Evolutionary conservation across 352 stramenopile genomes (phyloP).

Genomic region (Halophytophthora polymorphica): DNA sequence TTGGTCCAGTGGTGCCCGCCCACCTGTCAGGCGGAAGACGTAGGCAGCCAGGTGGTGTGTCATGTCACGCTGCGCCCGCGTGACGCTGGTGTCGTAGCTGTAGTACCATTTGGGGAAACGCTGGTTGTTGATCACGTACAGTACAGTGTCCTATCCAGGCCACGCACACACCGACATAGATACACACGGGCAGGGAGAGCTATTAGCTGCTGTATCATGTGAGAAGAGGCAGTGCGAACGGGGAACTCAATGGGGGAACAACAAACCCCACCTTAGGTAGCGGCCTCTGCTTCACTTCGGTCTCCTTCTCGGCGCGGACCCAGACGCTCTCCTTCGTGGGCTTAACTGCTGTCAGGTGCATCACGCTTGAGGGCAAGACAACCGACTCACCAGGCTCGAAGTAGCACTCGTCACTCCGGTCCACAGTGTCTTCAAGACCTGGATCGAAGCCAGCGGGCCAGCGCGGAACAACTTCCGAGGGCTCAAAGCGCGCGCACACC

Average conservation of each 20-base stretch:
- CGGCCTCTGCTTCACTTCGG: constrained; percentile 15
- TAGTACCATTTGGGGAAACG: constrained; percentile 31
- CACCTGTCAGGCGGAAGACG: constrained; percentile 13
- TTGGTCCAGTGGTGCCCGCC: background rate
- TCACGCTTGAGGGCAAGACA: background rate
- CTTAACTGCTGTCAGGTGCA: background rate
- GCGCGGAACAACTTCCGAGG: constrained; percentile 5
- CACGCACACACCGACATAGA: background rate
- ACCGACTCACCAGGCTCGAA: constrained; percentile 3
- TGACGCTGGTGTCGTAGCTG: constrained; percentile 30
- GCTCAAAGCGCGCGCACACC: constrained; percentile 27
- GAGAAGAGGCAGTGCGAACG: background rate
- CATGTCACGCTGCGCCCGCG: constrained; percentile 29
- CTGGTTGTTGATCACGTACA: constrained; percentile 32
- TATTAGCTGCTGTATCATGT: background rate
- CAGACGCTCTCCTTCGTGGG: constrained; percentile 6
- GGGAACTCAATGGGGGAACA: background rate
- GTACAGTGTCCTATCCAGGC: constrained; percentile 17
- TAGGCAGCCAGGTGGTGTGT: constrained; percentile 28
- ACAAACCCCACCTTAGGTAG: constrained; percentile 15
- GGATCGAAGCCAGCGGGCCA: constrained; percentile 1
- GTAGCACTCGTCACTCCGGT: constrained; percentile 2
- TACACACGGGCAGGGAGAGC: constrained; percentile 1
- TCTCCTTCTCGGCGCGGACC: constrained; percentile 28
- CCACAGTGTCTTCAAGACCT: background rate